Conservation (phyloP, 208 protist genomes). For the Tritrichomonas musculus region DNA sequence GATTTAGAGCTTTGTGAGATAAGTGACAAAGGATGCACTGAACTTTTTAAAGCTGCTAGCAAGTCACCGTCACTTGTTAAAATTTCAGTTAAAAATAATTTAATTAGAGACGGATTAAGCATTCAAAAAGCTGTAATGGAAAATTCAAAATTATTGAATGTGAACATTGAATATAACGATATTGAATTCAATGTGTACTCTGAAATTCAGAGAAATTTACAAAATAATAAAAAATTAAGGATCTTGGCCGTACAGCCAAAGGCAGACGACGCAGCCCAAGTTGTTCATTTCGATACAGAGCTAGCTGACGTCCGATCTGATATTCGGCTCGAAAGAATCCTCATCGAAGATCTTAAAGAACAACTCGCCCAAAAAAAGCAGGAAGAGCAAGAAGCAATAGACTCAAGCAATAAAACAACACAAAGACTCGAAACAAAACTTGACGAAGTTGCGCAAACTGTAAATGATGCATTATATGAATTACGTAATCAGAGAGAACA, state of each 20-base stretch:
- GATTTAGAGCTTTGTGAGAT: slow-evolving; percentile 26
- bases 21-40: background rate
- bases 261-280: background rate
- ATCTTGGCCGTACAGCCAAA: background rate
- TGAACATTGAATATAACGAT: slow-evolving; percentile 7
- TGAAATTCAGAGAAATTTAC: background rate
- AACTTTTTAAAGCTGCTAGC: background rate
- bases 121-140: background rate
- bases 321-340: too few relatives aligned
- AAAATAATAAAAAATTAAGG: background rate
- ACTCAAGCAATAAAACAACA: too few relatives aligned
- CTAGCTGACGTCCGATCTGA: too few relatives aligned
- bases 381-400: too few relatives aligned
- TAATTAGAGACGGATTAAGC: background rate
- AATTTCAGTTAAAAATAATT: background rate
- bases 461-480: too few relatives aligned
- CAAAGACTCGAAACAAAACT: too few relatives aligned
- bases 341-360: too few relatives aligned
- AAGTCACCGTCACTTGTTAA: background rate
- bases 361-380: too few relatives aligned
- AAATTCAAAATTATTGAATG: background rate
- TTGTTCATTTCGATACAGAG: too few relatives aligned
- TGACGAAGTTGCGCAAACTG: too few relatives aligned
- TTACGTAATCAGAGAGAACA: too few relatives aligned
- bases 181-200: background rate